Percentiles rank a stretch among this genome's conserved stretches.
phyloP scores from a whole-genome alignment of 2,329 filamentous ascomycete species.

The Simplicillium aogashimaense region DNA sequence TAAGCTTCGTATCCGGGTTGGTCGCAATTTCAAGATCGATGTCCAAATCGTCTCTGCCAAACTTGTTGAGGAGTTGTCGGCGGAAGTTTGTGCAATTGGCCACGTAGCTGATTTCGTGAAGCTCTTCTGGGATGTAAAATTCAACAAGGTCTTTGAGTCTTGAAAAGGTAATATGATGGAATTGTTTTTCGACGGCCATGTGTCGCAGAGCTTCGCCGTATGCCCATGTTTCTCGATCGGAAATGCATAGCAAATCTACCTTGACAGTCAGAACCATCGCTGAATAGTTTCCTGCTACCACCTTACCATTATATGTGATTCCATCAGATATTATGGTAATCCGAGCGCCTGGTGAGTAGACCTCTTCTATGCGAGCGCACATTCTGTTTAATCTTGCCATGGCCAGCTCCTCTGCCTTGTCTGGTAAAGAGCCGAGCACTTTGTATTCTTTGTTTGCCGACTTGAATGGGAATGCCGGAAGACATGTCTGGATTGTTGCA shows the following conservation, averaged over 20 bases:
- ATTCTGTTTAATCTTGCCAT: slow-evolving; percentile 15
- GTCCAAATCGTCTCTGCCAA: slow-evolving; percentile 13
- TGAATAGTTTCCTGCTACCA: background rate
- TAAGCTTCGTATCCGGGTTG: slow-evolving; percentile 16
- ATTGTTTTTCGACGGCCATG: slow-evolving; percentile 25
- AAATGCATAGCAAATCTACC: slow-evolving; percentile 35
- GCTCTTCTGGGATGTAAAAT: slow-evolving; percentile 23
- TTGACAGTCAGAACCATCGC: background rate
- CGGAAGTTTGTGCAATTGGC: slow-evolving; percentile 20
- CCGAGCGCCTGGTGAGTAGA: slow-evolving; percentile 17
- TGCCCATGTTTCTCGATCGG: slow-evolving; percentile 35
- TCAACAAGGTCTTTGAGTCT: slow-evolving; percentile 33
- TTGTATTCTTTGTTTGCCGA: slow-evolving; percentile 22
- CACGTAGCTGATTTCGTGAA: slow-evolving; percentile 30
- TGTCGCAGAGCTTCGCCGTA: slow-evolving; percentile 34
- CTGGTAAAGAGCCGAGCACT: slow-evolving; percentile 18
- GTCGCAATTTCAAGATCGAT: slow-evolving; percentile 18
- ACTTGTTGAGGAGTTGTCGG: slow-evolving; percentile 15
- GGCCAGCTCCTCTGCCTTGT: slow-evolving; percentile 20
- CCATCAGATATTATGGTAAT: slow-evolving; percentile 41
- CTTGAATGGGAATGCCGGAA: slow-evolving; percentile 22
- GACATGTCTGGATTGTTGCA: slow-evolving; percentile 12
- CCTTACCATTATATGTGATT: slow-evolving; percentile 40
- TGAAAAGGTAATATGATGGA: slow-evolving; percentile 32
- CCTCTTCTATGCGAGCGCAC: slow-evolving; percentile 14